Evolutionary conservation across 106 monocot species (phyloP), one percentile per base, ranked within the genome.

Genomic region (Ottelia alismoides): DNA sequence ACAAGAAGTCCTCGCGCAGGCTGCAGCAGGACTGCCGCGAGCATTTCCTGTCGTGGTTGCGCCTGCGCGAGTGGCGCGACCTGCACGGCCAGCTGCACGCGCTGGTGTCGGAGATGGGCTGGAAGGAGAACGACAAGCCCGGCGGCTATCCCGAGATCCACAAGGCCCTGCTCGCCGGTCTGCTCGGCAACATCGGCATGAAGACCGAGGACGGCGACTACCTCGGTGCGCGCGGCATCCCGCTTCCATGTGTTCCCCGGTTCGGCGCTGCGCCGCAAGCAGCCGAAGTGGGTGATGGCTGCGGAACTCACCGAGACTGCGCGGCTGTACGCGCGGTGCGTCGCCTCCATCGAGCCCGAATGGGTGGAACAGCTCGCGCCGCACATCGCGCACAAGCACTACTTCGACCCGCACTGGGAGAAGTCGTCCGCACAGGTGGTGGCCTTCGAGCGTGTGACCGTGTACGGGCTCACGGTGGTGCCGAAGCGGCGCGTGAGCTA

Each of bases 31-130:
- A n/a, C n/a, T n/a, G n/a, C n/a, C n/a, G n/a, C n/a, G n/a, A n/a
- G n/a, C n/a, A n/a, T n/a, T n/a, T n/a, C n/a, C n/a, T n/a, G n/a
- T n/a, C n/a, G n/a, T n/a, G n/a, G n/a, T n/a, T n/a, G n/a, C n/a
- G n/a, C n/a, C n/a, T n/a, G n/a, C 51, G 51, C 51, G 51, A 52
- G 51, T 52, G 51, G 51, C 51, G 21, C 17, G 51, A 52, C 22
- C 14, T 52, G 19, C 21, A 52, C 51, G 9, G 19, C 51, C 51
- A 52, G 51, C 51, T 52, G 12, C 7, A 9, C 22, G 17, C 10
- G 12, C 17, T 20, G 12, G 51, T 20, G 19, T 16, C 11, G 22
- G 12, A 52, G 51, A 10, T 52, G 17, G 51, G 19, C 51, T 9
- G 11, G 12, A 11, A 10, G 12, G 51, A 16, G 19, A 20, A 20